Conservation (phyloP, 805 yeast genomes). For the Suhomyces emberorum region DNA sequence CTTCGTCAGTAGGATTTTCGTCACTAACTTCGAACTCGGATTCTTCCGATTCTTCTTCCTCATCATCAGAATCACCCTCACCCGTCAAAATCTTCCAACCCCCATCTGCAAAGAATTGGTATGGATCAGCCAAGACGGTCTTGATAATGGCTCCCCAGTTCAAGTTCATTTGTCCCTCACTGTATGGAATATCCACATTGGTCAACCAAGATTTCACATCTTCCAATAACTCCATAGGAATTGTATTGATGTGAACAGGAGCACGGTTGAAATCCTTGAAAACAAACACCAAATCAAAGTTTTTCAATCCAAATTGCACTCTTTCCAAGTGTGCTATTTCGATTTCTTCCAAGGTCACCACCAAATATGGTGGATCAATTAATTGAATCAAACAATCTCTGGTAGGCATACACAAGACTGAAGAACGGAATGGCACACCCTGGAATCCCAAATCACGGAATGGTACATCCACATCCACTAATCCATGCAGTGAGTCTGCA, state of each 20-base stretch:
- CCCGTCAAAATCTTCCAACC: conserved; percentile 96
- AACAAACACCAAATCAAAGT: conserved; percentile 94
- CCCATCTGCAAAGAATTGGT: conserved; percentile 87
- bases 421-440: conserved; percentile 95
- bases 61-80: conserved; percentile 70
- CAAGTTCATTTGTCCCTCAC: conserved; percentile 93
- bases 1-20: conserved; percentile 61
- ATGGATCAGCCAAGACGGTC: conserved; percentile 87
- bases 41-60: conserved; percentile 65
- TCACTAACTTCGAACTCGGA: conserved; percentile 65
- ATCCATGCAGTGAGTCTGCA: conserved; percentile 81
- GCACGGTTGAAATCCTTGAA: conserved; percentile 87
- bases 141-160: conserved; percentile 96
- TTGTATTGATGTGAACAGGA: conserved; percentile 89
- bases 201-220: conserved; percentile 95
- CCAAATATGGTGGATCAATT: conserved; percentile 92
- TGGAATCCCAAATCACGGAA: conserved; percentile 94
- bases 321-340: conserved; percentile 95
- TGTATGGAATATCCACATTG: conserved; percentile 94
- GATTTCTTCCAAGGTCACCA: conserved; percentile 84
- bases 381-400: conserved; percentile 94
- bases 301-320: conserved; percentile 94
- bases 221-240: conserved; percentile 88
- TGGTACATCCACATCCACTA: conserved; percentile 87
- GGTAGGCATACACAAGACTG: conserved; percentile 94